Evolutionary conservation across 2,329 filamentous ascomycete genomes (phyloP).

Genomic region (Microdochium bolleyi): DNA sequence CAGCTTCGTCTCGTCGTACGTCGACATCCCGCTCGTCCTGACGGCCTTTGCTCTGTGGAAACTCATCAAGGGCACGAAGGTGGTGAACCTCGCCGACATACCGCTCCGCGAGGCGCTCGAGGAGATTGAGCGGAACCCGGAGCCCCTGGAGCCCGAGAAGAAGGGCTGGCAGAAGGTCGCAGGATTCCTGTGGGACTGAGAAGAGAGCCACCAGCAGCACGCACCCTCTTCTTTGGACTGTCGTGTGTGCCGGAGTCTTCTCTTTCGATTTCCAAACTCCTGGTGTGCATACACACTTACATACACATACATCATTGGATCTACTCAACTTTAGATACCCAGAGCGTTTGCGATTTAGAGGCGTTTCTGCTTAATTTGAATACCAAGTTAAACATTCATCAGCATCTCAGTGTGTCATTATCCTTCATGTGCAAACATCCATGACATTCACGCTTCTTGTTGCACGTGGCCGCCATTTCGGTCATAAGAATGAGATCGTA

Average conservation of each 20-base stretch:
- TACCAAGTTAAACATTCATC: too few species aligned
- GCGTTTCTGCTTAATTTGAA: too few species aligned
- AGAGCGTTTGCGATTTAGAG: not conserved
- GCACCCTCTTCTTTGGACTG: not conserved
- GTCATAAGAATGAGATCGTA: too few species aligned
- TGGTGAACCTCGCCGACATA: constrained; percentile 41
- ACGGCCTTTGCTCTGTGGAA: constrained; percentile 57
- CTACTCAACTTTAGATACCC: not conserved
- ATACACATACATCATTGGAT: not conserved
- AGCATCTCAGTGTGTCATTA: too few species aligned
- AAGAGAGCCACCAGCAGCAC: not conserved
- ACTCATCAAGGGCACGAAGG: constrained; percentile 51
- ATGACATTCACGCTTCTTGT: too few species aligned
- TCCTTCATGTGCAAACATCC: too few species aligned
- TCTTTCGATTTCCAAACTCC: not conserved
- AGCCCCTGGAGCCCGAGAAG: constrained; percentile 17
- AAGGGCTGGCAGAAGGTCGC: constrained; percentile 18
- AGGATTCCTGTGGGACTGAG: constrained; percentile 28
- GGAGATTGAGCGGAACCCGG: constrained; percentile 28
- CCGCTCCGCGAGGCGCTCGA: constrained; percentile 43
- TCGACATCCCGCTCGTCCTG: constrained; percentile 53
- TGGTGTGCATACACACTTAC: not conserved
- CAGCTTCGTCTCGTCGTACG: constrained; percentile 52
- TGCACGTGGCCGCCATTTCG: too few species aligned
- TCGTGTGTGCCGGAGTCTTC: not conserved